Percentiles rank a stretch among this genome's conserved stretches.
Evolutionary conservation across 164 flowering plant genomes (phyloP).

Genomic region (Hamamelis virginiana): DNA sequence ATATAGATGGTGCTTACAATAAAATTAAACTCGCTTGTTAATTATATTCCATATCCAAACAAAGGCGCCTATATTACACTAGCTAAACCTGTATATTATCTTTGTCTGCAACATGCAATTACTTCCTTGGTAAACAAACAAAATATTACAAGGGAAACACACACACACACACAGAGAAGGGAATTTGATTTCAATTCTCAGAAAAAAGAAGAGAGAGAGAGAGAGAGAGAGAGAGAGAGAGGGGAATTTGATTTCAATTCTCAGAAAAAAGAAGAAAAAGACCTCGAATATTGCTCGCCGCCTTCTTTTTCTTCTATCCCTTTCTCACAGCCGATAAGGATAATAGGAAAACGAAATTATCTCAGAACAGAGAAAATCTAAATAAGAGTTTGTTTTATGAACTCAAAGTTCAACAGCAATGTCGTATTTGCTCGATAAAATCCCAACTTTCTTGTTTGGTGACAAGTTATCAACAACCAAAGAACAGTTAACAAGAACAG

Average conservation of each 20-base stretch:
- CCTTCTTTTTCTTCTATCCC: background rate
- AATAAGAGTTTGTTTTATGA: background rate
- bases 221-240: too few relatives aligned
- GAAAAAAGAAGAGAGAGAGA: too few relatives aligned
- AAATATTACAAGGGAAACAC: background rate
- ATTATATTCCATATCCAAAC: too few relatives aligned
- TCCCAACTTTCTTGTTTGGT: conserved; percentile 38
- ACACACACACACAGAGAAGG: background rate
- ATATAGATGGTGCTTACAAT: too few relatives aligned
- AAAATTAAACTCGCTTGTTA: too few relatives aligned
- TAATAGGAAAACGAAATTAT: too few relatives aligned
- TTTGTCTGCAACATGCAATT: background rate
- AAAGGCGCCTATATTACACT: background rate
- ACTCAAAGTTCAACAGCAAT: conserved; percentile 1
- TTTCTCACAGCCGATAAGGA: background rate
- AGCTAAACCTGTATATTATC: background rate
- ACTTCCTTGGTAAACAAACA: background rate
- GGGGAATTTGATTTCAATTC: too few relatives aligned
- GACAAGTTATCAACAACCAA: conserved; percentile 54
- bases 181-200: too few relatives aligned
- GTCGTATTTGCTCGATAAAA: conserved; percentile 35
- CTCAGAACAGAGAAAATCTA: background rate
- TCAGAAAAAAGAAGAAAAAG: too few relatives aligned
- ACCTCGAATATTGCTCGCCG: too few relatives aligned
- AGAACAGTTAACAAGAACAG: conserved; percentile 39